These are phyloP conservation scores for Verticillium nonalfalfae DNA, from an alignment of 2,329 filamentous ascomycete species.

Conservation along the genomic window DNA sequence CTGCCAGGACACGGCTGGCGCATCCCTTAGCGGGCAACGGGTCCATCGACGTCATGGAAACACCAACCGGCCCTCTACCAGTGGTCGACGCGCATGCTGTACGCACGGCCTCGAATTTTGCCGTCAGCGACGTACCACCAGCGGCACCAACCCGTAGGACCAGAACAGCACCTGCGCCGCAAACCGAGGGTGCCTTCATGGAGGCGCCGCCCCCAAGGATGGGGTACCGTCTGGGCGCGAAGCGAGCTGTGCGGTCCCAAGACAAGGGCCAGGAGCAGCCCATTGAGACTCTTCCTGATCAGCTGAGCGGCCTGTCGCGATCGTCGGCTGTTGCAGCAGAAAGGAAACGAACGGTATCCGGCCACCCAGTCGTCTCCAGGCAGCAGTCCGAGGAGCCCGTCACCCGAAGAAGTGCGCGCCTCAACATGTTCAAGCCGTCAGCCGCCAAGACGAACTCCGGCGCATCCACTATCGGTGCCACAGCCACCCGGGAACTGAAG, in stretches of 20 bases:
- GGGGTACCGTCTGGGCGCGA: slow-evolving; percentile 47
- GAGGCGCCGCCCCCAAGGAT: slow-evolving; percentile 57
- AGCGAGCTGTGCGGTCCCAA: slow-evolving; percentile 29
- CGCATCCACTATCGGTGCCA: slow-evolving; percentile 48
- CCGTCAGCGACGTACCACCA: slow-evolving; percentile 32
- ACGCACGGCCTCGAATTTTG: slow-evolving; percentile 17
- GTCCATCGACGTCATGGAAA: slow-evolving; percentile 55
- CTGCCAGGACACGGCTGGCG: slow-evolving; percentile 39
- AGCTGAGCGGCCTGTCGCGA: slow-evolving; percentile 29
- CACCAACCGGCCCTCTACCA: slow-evolving; percentile 46
- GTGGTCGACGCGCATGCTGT: slow-evolving; percentile 26
- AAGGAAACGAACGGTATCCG: slow-evolving; percentile 88
- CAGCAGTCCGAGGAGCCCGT: slow-evolving; percentile 53
- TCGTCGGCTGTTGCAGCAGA: slow-evolving; percentile 46
- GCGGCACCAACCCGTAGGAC: slow-evolving; percentile 47
- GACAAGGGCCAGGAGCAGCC: slow-evolving; percentile 25
- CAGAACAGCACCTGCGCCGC: slow-evolving; percentile 34
- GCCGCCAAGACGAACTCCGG: slow-evolving; percentile 57
- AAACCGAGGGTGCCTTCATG: slow-evolving; percentile 42
- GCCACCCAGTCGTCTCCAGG: slow-evolving; percentile 56
- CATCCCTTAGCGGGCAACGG: slow-evolving; percentile 25
- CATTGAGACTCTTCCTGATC: slow-evolving; percentile 34
- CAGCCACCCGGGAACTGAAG: slow-evolving; percentile 68
- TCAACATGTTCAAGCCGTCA: slow-evolving; percentile 64
- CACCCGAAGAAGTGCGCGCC: slow-evolving; percentile 64